These are phyloP conservation scores for Acacia pycnantha DNA, from an alignment of 331 rosid species.

Conservation along the genomic window DNA sequence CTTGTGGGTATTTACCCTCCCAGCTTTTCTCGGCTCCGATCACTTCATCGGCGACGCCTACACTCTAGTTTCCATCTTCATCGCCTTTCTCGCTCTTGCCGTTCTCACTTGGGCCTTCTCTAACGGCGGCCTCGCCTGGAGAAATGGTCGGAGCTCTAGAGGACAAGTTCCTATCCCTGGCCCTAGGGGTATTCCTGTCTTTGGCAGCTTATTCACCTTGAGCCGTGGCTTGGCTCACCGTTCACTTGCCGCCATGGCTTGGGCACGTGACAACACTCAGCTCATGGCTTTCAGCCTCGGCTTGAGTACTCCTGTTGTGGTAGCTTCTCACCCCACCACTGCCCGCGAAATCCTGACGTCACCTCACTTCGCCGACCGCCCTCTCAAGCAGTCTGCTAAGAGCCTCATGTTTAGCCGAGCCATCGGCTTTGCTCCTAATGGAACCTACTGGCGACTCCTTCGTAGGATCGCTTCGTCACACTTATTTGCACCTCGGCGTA, in stretches of 20 bases:
- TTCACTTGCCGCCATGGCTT: constrained; percentile 44
- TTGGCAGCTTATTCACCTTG: constrained; percentile 46
- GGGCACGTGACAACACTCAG: not conserved
- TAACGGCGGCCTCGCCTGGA: constrained; percentile 55
- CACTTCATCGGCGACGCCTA: constrained; percentile 19
- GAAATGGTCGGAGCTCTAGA: constrained; percentile 32
- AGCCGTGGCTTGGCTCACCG: constrained; percentile 52
- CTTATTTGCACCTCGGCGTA: constrained; percentile 48
- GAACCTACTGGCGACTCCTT: constrained; percentile 50
- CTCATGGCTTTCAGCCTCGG: constrained; percentile 64
- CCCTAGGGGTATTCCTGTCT: constrained; percentile 40
- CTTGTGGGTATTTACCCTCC: constrained; percentile 48
- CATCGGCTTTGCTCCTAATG: constrained; percentile 63
- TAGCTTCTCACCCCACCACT: constrained; percentile 42
- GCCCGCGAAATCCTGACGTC: constrained; percentile 50
- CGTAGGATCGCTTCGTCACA: constrained; percentile 51
- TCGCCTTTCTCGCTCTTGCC: not conserved
- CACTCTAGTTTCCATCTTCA: constrained; percentile 7
- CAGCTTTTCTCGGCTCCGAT: constrained; percentile 39
- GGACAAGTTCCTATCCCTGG: constrained; percentile 42
- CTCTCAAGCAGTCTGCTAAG: constrained; percentile 54
- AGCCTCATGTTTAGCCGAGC: constrained; percentile 54
- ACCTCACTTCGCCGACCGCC: constrained; percentile 53
- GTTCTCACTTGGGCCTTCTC: constrained; percentile 42
- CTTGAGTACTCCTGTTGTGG: constrained; percentile 44